A percentile compares a stretch with the other conserved stretches of the same genome.
Evolutionary conservation across 2,329 filamentous ascomycete species (phyloP).

Genomic region (Xylaria arbuscula): DNA sequence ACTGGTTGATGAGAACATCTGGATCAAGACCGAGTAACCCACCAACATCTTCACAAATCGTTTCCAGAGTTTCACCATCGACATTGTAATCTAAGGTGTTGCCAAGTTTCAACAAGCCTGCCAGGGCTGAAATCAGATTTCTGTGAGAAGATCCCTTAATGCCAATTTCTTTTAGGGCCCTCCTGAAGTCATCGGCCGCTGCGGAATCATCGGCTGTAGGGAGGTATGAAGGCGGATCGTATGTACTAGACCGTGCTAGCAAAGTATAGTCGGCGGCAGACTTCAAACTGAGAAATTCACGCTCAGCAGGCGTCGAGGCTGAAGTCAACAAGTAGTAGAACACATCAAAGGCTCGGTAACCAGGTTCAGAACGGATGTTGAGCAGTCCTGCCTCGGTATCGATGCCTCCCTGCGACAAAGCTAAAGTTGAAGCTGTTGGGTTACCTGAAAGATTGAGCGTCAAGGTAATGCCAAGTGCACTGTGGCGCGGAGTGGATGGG

Average conservation of each 20-base stretch:
- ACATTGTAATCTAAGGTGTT: conserved; percentile 87
- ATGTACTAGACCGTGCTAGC: conserved; percentile 85
- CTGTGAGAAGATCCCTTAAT: conserved; percentile 88
- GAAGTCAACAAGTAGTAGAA: conserved; percentile 97
- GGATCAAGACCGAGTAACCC: conserved; percentile 88
- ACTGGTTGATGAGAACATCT: conserved; percentile 80
- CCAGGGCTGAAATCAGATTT: conserved; percentile 85
- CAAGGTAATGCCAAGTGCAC: conserved; percentile 82
- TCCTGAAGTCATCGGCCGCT: conserved; percentile 90
- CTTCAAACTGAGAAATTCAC: conserved; percentile 87
- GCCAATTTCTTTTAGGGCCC: conserved; percentile 87
- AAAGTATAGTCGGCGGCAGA: conserved; percentile 80
- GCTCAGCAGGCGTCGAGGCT: conserved; percentile 87
- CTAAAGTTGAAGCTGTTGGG: conserved; percentile 78
- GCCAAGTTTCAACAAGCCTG: conserved; percentile 89
- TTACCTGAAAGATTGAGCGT: conserved; percentile 84
- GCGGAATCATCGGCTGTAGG: conserved; percentile 93
- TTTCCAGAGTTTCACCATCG: conserved; percentile 85
- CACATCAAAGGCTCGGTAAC: conserved; percentile 94
- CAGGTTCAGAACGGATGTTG: conserved; percentile 79
- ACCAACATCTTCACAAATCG: conserved; percentile 89
- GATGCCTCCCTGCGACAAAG: conserved; percentile 87
- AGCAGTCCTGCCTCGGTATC: conserved; percentile 85
- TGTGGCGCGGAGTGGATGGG: conserved; percentile 83
- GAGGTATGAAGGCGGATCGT: conserved; percentile 85